These are phyloP conservation scores for Pyrus hybrid DNA, from an alignment of 331 rosid species.

Conservation along the genomic window DNA sequence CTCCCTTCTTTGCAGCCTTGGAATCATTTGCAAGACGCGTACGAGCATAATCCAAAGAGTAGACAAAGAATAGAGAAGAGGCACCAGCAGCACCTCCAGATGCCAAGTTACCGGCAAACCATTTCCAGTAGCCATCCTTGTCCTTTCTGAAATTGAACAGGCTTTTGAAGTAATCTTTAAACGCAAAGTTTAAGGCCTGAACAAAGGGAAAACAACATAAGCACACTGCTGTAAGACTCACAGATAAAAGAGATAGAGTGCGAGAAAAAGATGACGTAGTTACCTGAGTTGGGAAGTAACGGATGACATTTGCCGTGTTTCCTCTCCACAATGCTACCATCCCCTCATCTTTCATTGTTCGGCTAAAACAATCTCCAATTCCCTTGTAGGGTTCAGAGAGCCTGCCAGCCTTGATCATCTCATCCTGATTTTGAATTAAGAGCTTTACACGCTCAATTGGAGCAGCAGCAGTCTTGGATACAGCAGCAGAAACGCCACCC, in stretches of 20 bases:
- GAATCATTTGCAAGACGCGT: slow-evolving; percentile 68
- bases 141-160: slow-evolving; percentile 67
- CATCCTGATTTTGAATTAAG: slow-evolving; percentile 68
- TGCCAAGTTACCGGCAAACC: slow-evolving; percentile 65
- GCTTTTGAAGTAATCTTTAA: slow-evolving; percentile 66
- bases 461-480: slow-evolving; percentile 68
- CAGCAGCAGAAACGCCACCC: slow-evolving; percentile 91
- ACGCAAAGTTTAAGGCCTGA: slow-evolving; percentile 77
- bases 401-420: slow-evolving; percentile 63
- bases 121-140: slow-evolving; percentile 67
- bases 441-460: slow-evolving; percentile 72
- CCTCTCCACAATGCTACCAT: slow-evolving; percentile 65
- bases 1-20: slow-evolving; percentile 54
- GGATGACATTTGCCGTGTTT: slow-evolving; percentile 69
- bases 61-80: slow-evolving; percentile 50
- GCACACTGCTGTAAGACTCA: not conserved
- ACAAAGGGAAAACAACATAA: not conserved
- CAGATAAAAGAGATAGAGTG: not conserved
- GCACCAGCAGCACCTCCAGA: slow-evolving; percentile 80
- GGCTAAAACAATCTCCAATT: slow-evolving; percentile 57
- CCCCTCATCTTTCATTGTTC: slow-evolving; percentile 59
- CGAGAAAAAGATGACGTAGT: not conserved
- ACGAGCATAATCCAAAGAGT: slow-evolving; percentile 68
- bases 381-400: slow-evolving; percentile 78
- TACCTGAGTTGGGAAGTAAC: slow-evolving; percentile 86